Evolutionary conservation across 129 eudicot species (phyloP).

Genomic region (Calendula officinalis): DNA sequence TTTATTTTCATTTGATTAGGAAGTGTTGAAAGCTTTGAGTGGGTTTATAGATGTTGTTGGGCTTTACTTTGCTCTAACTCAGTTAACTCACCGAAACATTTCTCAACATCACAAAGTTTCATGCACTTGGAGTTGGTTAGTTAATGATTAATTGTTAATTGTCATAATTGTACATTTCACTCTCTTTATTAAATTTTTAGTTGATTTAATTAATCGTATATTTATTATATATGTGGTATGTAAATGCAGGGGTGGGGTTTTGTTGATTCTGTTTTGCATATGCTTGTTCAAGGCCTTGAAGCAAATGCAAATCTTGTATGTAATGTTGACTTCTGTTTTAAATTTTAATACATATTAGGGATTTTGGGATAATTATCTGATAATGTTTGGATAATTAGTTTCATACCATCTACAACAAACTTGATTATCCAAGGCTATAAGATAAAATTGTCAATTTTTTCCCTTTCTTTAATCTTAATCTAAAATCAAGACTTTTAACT

Average conservation of each 20-base stretch:
- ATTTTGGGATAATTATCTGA: no score
- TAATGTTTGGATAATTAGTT: no score
- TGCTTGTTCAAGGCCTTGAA: slow-evolving; percentile 96
- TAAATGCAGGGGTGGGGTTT: slow-evolving; percentile 92
- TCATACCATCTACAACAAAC: no score
- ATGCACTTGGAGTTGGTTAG: slow-evolving; percentile 98
- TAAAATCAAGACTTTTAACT: no score
- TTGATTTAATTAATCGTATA: background rate
- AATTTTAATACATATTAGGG: no score
- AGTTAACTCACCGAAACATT: slow-evolving; percentile 88
- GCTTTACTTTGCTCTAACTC: slow-evolving; percentile 94
- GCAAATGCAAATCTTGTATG: slow-evolving; percentile 95
- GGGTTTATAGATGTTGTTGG: slow-evolving; percentile 97
- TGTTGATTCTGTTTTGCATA: slow-evolving; percentile 93
- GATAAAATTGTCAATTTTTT: background rate
- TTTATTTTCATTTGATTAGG: slow-evolving; percentile 43
- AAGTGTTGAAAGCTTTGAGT: slow-evolving; percentile 80
- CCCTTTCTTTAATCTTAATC: background rate
- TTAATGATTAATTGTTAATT: no score
- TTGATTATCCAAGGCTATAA: no score
- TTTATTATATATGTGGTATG: slow-evolving; percentile 1
- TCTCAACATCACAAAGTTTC: slow-evolving; percentile 97
- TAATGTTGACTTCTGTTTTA: background rate
- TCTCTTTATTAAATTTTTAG: no score
- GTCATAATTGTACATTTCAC: no score